Percentiles rank a stretch among this genome's conserved stretches.
Evolutionary conservation across 2,329 filamentous ascomycete genomes (phyloP).

Genomic region (Fusarium sp.): DNA sequence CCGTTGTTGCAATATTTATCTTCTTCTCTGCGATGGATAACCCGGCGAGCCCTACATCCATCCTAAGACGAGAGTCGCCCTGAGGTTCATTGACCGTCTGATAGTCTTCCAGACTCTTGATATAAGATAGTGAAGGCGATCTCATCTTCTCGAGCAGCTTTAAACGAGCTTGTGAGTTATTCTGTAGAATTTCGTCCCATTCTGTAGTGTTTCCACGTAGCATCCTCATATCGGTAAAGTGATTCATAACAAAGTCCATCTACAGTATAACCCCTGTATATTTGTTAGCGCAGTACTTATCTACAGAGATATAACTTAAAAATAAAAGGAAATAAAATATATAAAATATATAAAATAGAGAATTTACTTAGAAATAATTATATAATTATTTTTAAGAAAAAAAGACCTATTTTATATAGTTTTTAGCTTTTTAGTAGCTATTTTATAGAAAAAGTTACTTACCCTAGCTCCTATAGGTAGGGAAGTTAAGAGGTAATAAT

Average conservation of each 20-base stretch:
- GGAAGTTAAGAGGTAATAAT: no score
- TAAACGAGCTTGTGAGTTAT: background rate
- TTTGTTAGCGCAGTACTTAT: no score
- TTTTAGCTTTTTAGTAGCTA: no score
- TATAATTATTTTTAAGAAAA: no score
- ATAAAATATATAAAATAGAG: no score
- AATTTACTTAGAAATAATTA: no score
- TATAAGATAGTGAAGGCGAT: fast-evolving
- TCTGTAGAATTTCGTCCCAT: background rate
- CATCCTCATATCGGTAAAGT: background rate
- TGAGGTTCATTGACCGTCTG: fast-evolving
- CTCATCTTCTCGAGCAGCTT: background rate
- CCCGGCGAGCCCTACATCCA: background rate
- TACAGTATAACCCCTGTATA: no score
- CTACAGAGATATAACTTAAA: no score
- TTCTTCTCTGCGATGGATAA: background rate
- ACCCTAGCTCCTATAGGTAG: no score
- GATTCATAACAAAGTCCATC: background rate
- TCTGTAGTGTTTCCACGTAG: background rate
- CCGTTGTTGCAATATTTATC: background rate
- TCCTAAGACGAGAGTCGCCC: background rate
- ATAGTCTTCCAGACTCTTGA: background rate
- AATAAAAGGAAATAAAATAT: no score
- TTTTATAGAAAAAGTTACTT: no score
- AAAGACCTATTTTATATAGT: no score